phyloP scores from a whole-genome alignment of 2,329 filamentous ascomycete genomes.

The Colletotrichum lentis region DNA sequence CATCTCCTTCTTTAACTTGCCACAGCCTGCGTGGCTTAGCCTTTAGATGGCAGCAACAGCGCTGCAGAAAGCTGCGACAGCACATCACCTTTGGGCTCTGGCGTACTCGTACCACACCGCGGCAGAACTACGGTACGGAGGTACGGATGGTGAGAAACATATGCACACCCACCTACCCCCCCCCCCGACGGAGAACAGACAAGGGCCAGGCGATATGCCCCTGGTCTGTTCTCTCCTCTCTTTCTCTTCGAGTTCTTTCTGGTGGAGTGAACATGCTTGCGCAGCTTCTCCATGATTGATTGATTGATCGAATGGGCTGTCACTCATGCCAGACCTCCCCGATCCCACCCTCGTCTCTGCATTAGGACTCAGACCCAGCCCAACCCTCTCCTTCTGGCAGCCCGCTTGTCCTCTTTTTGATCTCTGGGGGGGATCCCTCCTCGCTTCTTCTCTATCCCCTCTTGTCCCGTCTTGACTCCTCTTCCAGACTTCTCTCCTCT shows the following conservation, averaged over 20 bases:
- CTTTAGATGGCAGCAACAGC: not conserved
- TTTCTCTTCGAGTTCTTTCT: not conserved
- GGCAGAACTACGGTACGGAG: too few relatives aligned
- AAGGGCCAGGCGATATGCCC: not conserved
- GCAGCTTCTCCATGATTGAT: constrained; percentile 4
- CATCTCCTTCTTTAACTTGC: not conserved
- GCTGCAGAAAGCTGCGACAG: not conserved
- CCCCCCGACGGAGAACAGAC: not conserved
- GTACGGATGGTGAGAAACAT: not conserved
- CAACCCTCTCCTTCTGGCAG: constrained; percentile 11
- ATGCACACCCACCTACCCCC: too few relatives aligned
- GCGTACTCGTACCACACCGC: too few relatives aligned
- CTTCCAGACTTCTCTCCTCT: constrained; percentile 14
- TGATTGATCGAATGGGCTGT: constrained; percentile 26
- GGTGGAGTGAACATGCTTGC: constrained; percentile 20
- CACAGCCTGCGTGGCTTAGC: not conserved
- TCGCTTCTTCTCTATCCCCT: constrained; percentile 16
- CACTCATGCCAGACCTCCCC: constrained; percentile 23
- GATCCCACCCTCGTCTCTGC: constrained; percentile 21
- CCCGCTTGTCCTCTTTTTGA: constrained; percentile 25
- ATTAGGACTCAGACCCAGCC: constrained; percentile 19
- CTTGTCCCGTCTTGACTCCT: constrained; percentile 25
- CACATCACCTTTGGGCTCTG: too few relatives aligned
- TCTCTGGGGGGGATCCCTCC: constrained; percentile 28
- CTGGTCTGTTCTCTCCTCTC: not conserved